These are phyloP conservation scores for Avena sativa DNA, from an alignment of 176 grass and related monocot species.

Conservation along the genomic window DNA sequence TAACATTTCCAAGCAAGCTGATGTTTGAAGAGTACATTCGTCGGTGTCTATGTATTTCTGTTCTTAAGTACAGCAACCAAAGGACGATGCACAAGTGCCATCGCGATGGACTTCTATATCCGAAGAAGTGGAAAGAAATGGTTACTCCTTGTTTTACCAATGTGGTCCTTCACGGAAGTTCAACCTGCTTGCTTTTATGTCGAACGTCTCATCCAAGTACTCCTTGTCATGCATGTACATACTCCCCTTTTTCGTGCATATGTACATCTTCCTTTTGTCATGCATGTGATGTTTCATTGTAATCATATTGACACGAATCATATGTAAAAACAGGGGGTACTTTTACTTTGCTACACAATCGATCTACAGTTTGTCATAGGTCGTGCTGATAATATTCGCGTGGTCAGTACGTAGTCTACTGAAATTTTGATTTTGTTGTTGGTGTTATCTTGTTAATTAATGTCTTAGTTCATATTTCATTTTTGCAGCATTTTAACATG, in stretches of 20 bases:
- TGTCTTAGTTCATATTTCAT: too few relatives aligned
- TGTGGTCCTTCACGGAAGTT: slow-evolving; percentile 18
- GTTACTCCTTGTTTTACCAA: slow-evolving; percentile 28
- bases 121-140: not conserved
- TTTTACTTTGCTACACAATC: not conserved
- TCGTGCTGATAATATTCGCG: not conserved
- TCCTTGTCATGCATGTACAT: not conserved
- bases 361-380: not conserved
- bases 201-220: slow-evolving; percentile 26
- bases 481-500: too few relatives aligned
- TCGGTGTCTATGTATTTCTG: slow-evolving; percentile 26
- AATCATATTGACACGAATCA: not conserved
- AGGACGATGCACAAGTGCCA: not conserved
- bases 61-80: slow-evolving; percentile 10
- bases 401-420: not conserved
- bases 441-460: too few relatives aligned
- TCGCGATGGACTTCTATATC: slow-evolving; percentile 5
- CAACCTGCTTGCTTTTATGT: not conserved
- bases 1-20: slow-evolving; percentile 20
- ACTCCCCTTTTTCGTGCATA: slow-evolving; percentile 12
- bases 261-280: not conserved
- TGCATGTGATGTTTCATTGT: not conserved
- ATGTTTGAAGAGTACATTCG: slow-evolving; percentile 41
- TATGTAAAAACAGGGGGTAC: not conserved
- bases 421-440: not conserved